These are phyloP conservation scores for Nothopassalora personata DNA, from an alignment of 2,329 filamentous ascomycete species.

Conservation along the genomic window DNA sequence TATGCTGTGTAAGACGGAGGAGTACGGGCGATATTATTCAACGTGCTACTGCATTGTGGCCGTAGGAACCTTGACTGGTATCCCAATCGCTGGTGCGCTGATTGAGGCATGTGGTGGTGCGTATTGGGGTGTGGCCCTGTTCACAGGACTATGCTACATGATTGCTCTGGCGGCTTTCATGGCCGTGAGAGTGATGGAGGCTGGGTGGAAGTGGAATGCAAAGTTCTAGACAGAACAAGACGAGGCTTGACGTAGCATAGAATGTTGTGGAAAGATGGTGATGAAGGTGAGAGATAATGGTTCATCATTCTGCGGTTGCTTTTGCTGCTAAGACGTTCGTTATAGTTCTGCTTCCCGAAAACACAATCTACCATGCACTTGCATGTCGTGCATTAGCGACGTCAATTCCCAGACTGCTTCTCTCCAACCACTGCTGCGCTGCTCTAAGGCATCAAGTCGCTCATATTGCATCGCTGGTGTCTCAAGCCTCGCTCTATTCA, in stretches of 20 bases:
- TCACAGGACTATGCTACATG: constrained; percentile 25
- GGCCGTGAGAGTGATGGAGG: constrained; percentile 35
- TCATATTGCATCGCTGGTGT: no score
- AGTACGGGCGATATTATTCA: constrained; percentile 39
- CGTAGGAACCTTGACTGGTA: constrained; percentile 27
- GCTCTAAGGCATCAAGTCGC: no score
- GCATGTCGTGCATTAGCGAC: no score
- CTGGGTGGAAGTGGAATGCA: constrained; percentile 35
- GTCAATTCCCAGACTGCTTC: no score
- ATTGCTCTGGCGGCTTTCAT: constrained; percentile 22
- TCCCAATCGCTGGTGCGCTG: constrained; percentile 30
- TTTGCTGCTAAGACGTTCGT: no score
- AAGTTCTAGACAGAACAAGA: constrained; percentile 13
- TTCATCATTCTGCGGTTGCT: no score
- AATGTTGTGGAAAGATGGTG: no score
- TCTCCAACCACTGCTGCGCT: no score
- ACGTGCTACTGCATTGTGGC: constrained; percentile 31
- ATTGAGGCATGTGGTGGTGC: constrained; percentile 23
- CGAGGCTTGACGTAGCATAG: not conserved
- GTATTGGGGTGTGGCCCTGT: constrained; percentile 28
- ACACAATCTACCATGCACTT: no score
- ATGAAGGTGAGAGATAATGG: no score
- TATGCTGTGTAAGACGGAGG: constrained; percentile 40
- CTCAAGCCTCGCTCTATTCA: no score
- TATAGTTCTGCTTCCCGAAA: no score